Evolutionary conservation across 768 basidiomycete genomes (phyloP), one percentile per base, ranked within the genome.

Genomic region (Austroboletus festivus): DNA sequence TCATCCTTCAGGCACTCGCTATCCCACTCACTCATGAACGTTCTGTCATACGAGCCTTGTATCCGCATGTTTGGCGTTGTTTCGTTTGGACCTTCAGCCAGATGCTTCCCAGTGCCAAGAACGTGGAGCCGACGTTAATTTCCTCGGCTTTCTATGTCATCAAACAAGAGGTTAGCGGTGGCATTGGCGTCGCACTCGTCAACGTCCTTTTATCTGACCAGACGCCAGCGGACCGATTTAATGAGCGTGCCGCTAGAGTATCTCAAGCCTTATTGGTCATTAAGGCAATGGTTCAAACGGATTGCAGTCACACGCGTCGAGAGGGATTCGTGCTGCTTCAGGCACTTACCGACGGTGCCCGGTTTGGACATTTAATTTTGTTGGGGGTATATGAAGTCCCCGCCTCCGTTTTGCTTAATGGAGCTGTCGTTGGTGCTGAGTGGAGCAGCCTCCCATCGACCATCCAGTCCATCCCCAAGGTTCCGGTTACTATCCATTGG

Each of bases 81-180:
- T 66, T 83, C 22, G 63, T 83, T 19, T 84, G 83, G 82, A 73
- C 76, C 2, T 82, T 77, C 49, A 63, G 72, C 18, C 71, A 70
- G 16, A 56, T 82, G 39, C 68, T 71, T 38, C 18, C 48, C 38
- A 31, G 21, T 28, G 19, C 53, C 12, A 57, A 54, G 15, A 46
- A 52, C 3, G 44, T 56, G 12, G 59, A 68, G 4, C 47, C 62
- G 15, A 58, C 63, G 3, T 55, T 54, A 1, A 65, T 61, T 33
- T 69, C 73, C 15, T 65, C 61, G 0, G 72, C 73, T 1, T 76
- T 77, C 51, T 57, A 55, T 26, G 60, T 77, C 5, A 60, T 84
- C 23, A 70, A 64, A 19, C 76, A 83, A 47, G 77, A 81, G 40
- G 56, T 78, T 18, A 58, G 67, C 23, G 65, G 65, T 24, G 77